Evolutionary conservation across 2,329 filamentous ascomycete species (phyloP).

Genomic region (Diaporthe sp.): DNA sequence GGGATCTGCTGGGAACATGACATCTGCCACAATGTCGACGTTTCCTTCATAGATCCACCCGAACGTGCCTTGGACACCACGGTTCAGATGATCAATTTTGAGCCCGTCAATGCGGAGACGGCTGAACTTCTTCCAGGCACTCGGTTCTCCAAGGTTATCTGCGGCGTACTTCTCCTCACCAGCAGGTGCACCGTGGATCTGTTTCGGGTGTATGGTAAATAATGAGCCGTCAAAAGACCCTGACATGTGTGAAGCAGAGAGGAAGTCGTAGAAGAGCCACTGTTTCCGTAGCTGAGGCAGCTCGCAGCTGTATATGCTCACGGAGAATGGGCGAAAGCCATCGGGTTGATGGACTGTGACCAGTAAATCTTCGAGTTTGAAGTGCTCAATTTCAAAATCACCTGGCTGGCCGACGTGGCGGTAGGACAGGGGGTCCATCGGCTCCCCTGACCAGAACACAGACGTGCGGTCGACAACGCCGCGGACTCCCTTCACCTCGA

Average conservation of each 20-base stretch:
- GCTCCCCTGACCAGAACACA: conserved; percentile 76
- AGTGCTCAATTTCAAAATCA: conserved; percentile 96
- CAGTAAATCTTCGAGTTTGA: conserved; percentile 94
- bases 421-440: conserved; percentile 85
- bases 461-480: conserved; percentile 92
- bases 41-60: conserved; percentile 98
- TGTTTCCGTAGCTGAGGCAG: conserved; percentile 92
- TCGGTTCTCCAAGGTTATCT: conserved; percentile 71
- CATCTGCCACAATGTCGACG: conserved; percentile 94
- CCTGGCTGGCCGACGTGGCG: conserved; percentile 88
- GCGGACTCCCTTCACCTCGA: conserved; percentile 92
- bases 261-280: conserved; percentile 97
- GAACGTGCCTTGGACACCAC: conserved; percentile 91
- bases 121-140: conserved; percentile 95
- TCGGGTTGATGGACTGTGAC: conserved; percentile 92
- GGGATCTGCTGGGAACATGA: conserved; percentile 90
- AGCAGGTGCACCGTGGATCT: conserved; percentile 83
- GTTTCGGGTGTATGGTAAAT: conserved; percentile 95
- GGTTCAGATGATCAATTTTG: conserved; percentile 95
- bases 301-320: conserved; percentile 96
- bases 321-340: conserved; percentile 91
- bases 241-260: conserved; percentile 95
- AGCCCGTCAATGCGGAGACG: conserved; percentile 91
- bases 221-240: conserved; percentile 95
- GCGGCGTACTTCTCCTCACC: conserved; percentile 65